Percentiles rank a stretch among this genome's conserved stretches.
phyloP scores from a whole-genome alignment of 2,329 filamentous ascomycete genomes.

The Cytospora chrysosperma region DNA sequence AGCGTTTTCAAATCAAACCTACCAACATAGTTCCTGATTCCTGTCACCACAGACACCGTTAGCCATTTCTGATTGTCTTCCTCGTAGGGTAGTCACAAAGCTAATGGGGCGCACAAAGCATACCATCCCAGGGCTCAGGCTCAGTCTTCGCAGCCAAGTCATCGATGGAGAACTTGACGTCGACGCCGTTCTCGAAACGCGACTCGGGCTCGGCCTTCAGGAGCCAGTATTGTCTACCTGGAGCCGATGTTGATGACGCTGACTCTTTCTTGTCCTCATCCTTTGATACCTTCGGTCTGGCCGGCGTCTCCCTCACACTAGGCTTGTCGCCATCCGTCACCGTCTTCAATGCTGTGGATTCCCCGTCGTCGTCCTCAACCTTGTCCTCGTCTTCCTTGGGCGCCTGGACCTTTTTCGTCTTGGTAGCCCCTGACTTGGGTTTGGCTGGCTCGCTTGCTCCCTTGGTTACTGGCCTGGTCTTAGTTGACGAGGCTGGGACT shows the following conservation, averaged over 20 bases:
- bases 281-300: not conserved
- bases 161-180: slow-evolving; percentile 93
- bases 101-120: slow-evolving; percentile 33
- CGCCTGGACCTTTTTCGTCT: not conserved
- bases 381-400: not conserved
- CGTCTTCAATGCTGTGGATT: not conserved
- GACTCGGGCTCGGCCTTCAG: slow-evolving; percentile 89
- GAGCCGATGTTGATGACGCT: not conserved
- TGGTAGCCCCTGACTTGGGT: not conserved
- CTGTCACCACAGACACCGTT: slow-evolving; percentile 27
- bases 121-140: slow-evolving; percentile 91
- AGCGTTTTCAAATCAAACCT: not conserved
- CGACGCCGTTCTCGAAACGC: slow-evolving; percentile 79
- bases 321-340: not conserved
- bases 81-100: slow-evolving; percentile 32
- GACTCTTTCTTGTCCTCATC: not conserved
- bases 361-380: too few species aligned
- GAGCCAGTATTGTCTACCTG: slow-evolving; percentile 62
- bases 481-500: not conserved
- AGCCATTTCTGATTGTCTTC: slow-evolving; percentile 25
- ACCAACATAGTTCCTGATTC: slow-evolving; percentile 37
- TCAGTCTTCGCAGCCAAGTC: slow-evolving; percentile 70
- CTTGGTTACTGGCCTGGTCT: not conserved
- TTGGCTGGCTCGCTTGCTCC: not conserved
- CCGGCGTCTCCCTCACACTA: not conserved